These are phyloP conservation scores for Neoboletus magnificus DNA, from an alignment of 768 basidiomycete species.

Conservation along the genomic window DNA sequence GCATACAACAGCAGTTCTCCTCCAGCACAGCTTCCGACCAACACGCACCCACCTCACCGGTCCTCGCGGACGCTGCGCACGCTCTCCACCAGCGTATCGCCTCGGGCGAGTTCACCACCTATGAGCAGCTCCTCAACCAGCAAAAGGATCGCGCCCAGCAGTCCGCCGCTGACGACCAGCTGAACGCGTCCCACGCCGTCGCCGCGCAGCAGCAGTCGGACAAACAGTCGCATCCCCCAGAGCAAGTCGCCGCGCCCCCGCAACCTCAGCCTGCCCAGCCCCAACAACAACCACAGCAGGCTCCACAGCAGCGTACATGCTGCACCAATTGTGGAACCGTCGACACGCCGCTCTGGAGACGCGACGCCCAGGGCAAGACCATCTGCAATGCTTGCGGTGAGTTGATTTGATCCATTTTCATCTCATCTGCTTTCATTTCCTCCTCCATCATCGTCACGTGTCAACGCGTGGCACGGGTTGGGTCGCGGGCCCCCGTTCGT, in stretches of 20 bases:
- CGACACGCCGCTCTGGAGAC: constrained; percentile 80
- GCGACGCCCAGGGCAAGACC: constrained; percentile 75
- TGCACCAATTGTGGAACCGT: constrained; percentile 78
- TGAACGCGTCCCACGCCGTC: constrained; percentile 4
- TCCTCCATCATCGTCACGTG: constrained; percentile 39
- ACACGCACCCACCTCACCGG: constrained; percentile 21
- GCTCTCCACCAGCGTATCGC: constrained; percentile 30
- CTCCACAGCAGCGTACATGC: constrained; percentile 38
- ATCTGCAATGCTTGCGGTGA: constrained; percentile 91
- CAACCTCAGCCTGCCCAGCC: constrained; percentile 23
- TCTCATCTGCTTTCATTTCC: constrained; percentile 35
- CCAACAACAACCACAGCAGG: constrained; percentile 24
- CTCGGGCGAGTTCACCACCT: constrained; percentile 28
- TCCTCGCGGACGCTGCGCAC: constrained; percentile 21
- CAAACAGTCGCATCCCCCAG: constrained; percentile 16
- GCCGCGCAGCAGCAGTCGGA: constrained; percentile 18
- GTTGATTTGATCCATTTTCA: constrained; percentile 37
- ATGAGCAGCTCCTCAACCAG: constrained; percentile 30
- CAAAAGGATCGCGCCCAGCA: constrained; percentile 31
- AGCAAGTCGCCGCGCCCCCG: constrained; percentile 28
- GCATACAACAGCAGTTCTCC: constrained; percentile 47
- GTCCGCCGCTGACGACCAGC: constrained; percentile 13
- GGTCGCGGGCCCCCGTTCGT: constrained; percentile 32
- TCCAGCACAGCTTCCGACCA: constrained; percentile 32
- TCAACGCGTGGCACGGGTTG: constrained; percentile 29